Evolutionary conservation across 2,329 filamentous ascomycete species (phyloP), one percentile per base, ranked within the genome.

Genomic region (Rhynchosporium secalis): DNA sequence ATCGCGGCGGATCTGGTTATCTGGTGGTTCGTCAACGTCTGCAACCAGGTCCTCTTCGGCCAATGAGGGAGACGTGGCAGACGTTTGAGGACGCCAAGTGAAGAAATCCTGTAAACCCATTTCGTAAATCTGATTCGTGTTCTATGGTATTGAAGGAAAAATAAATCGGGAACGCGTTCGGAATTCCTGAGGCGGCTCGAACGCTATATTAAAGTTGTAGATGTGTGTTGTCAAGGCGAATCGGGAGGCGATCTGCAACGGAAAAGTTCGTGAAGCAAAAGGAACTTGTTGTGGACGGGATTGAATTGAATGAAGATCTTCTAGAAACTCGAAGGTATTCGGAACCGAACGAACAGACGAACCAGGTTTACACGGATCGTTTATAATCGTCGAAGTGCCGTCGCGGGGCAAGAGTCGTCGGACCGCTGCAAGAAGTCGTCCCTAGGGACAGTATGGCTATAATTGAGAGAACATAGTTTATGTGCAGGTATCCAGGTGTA

Each of bases 11-110:
- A n/a, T 55, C 7, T 43, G 66, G 65, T 66, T 58, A 77, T 97
- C 93, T 71, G 93, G 92, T 56, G 93, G 93, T 76, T 98, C 94
- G 76, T 98, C 94, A 56, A 87, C 82, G 72, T 97, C 94, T 67
- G 89, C 84, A 62, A 82, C 78, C 69, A 86, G 75, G 61, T 96
- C 92, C 63, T 87, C 84, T 57, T 86, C 84, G 48, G 75, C 76
- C 71, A 72, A 65, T 73, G 60, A 62, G 12, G 67, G 61, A 55
- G 69, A 65, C 56, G 65, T 71, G 31, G 68, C 51, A 64, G 76
- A 55, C n/a, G 76, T 73, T 60, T 80, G 77, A 43, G 78, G 72
- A 49, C 76, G 77, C 78, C 79, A 81, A 59, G 76, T 77, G 70
- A 81, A 72, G 62, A 80, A 74, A 69, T 78, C 69, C 63, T 71